A percentile compares a stretch with the other conserved stretches of the same genome.
phyloP scores from a whole-genome alignment of 257 asterid genomes.

The Solanum acaule region DNA sequence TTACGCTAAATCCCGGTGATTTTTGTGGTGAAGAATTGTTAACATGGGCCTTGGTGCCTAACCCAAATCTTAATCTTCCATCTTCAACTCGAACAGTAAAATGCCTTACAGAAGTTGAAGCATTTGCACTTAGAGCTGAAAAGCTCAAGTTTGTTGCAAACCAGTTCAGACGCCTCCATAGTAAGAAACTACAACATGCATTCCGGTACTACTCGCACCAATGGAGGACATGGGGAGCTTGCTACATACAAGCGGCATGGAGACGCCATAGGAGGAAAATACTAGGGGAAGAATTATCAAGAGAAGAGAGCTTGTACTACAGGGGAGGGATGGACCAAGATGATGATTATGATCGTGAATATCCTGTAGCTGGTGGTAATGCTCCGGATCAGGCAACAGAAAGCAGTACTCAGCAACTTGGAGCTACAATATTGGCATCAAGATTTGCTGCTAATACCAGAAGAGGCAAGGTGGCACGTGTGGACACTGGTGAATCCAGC shows the following conservation, averaged over 20 bases:
- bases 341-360: constrained; percentile 7
- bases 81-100: constrained; percentile 70
- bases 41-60: constrained; percentile 72
- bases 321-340: constrained; percentile 11
- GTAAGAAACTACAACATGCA: constrained; percentile 78
- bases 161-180: constrained; percentile 70
- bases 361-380: background rate
- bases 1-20: constrained; percentile 59
- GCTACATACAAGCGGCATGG: constrained; percentile 64
- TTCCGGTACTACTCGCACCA: constrained; percentile 77
- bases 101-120: constrained; percentile 61
- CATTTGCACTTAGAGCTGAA: constrained; percentile 70
- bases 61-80: constrained; percentile 51
- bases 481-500: constrained; percentile 23
- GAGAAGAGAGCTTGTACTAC: constrained; percentile 41
- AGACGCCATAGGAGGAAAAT: constrained; percentile 31
- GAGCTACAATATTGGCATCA: constrained; percentile 51
- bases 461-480: constrained; percentile 33
- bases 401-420: constrained; percentile 16
- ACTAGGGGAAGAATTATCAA: constrained; percentile 43
- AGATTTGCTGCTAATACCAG: constrained; percentile 59
- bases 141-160: constrained; percentile 67
- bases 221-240: constrained; percentile 93
- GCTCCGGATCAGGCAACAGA: background rate
- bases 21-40: constrained; percentile 85